Base-by-base conservation (phyloP, 1,284 basidiomycete genomes). In the Crucibulum parvulum region DNA sequence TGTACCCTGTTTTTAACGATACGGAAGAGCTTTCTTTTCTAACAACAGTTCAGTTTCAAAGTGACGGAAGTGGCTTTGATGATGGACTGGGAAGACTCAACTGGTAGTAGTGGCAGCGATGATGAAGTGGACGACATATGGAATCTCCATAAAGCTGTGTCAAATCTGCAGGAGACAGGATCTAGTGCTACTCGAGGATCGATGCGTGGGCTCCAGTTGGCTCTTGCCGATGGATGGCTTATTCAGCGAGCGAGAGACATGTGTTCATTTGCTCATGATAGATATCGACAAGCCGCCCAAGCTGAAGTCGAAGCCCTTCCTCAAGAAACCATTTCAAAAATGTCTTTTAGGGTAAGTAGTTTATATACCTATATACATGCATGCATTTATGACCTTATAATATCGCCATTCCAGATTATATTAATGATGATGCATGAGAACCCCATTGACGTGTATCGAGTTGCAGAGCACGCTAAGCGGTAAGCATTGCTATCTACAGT, bases 181-280 rank as follows among this genome's bases (percentile, higher is more conserved):
- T 62, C 73, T 2, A 77, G 71, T 34, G 77, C 77, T 56, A 77
- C 83, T n/a, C 82, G 86, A 45, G 81, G 80, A 31, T 89, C 88
- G 2, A 89, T 91, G 78, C 84, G 84, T 15, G 89, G 89, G 2
- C 76, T 90, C 41, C 89, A 91, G 68, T 73, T 81, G 15, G 89
- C 88, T 1, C 81, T 90, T 16, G 75, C 84, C 4, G 89, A 91
- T 69, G 89, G 89, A 1, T 91, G 88, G 88, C 77, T 91, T 4
- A 83, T 89, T 11, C 87, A 89, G 62, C 76, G 87, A 50, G 89
- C 87, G 2, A 78, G 89, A 35, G 89, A 91, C 65, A 89, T 90
- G 87, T 90, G 88, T 71, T 87, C 84, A 63, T 91, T 90, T 73
- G 79, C 88, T 4, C 89, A 91, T 70, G 89, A 91, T 68, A 78